phyloP scores from a whole-genome alignment of 2,329 filamentous ascomycete species.

The Trichophaea hybrida region DNA sequence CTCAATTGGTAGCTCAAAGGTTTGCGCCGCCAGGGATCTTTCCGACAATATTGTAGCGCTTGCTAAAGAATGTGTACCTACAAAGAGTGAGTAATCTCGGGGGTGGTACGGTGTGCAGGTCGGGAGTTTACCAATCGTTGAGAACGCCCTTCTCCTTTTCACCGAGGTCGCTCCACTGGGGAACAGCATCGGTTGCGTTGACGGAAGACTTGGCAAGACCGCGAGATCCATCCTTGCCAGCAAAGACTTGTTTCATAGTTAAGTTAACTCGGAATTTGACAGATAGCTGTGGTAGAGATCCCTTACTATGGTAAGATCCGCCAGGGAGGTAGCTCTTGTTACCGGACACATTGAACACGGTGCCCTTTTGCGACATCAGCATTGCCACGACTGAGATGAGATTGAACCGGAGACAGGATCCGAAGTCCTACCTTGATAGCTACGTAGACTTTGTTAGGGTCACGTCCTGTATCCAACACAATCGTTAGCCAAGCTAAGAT shows the following conservation, averaged over 20 bases:
- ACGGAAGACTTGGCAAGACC: constrained; percentile 76
- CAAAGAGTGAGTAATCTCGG: background rate
- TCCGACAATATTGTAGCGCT: constrained; percentile 85
- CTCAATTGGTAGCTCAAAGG: background rate
- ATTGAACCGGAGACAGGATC: background rate
- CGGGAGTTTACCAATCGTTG: constrained; percentile 56
- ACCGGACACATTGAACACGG: constrained; percentile 82
- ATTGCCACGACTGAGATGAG: background rate
- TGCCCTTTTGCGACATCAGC: constrained; percentile 51
- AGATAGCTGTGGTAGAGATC: too few relatives aligned
- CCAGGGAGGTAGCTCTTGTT: constrained; percentile 68
- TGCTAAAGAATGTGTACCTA: constrained; percentile 71
- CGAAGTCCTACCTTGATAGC: constrained; percentile 42
- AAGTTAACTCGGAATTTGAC: background rate
- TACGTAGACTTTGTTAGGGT: constrained; percentile 38
- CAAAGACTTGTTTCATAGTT: constrained; percentile 54
- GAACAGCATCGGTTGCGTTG: constrained; percentile 64
- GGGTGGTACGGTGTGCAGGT: background rate
- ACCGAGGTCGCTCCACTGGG: constrained; percentile 69
- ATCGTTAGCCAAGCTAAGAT: too few relatives aligned
- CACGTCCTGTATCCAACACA: background rate
- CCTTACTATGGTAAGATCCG: constrained; percentile 68
- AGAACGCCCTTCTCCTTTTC: constrained; percentile 76
- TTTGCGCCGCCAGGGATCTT: constrained; percentile 33
- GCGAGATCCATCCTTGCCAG: constrained; percentile 88